Evolutionary conservation across 805 yeast species (phyloP).

Genomic region (Suhomyces kilbournensis): DNA sequence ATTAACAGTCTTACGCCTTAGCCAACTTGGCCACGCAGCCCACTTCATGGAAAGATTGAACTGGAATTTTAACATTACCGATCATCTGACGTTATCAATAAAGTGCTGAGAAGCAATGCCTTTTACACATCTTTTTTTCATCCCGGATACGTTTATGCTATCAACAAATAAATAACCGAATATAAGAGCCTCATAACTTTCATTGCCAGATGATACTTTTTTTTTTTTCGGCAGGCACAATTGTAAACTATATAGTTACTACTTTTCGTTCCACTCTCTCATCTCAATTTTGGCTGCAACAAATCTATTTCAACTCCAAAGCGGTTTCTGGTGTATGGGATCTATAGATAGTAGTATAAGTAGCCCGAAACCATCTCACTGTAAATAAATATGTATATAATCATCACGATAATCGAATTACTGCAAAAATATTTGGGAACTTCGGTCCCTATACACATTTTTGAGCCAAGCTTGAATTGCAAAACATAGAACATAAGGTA

Average conservation of each 20-base stretch:
- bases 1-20: conserved; percentile 9
- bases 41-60: not conserved
- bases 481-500: no score
- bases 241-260: no score
- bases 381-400: no score
- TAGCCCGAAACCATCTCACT: not conserved
- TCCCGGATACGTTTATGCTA: no score
- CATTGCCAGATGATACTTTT: no score
- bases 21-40: conserved; percentile 8
- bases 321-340: not conserved
- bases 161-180: no score
- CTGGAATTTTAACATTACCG: not conserved
- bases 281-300: not conserved
- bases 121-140: no score
- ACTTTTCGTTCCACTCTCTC: not conserved
- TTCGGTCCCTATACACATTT: not conserved
- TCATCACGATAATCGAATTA: no score
- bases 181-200: no score
- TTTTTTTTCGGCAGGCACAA: no score
- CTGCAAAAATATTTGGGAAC: not conserved
- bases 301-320: not conserved
- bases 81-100: no score
- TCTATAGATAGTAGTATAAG: not conserved
- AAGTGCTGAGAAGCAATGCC: no score
- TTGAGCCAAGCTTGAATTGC: not conserved